Base-by-base conservation (phyloP, 768 basidiomycete species). In the Antrodiella citrinella region DNA sequence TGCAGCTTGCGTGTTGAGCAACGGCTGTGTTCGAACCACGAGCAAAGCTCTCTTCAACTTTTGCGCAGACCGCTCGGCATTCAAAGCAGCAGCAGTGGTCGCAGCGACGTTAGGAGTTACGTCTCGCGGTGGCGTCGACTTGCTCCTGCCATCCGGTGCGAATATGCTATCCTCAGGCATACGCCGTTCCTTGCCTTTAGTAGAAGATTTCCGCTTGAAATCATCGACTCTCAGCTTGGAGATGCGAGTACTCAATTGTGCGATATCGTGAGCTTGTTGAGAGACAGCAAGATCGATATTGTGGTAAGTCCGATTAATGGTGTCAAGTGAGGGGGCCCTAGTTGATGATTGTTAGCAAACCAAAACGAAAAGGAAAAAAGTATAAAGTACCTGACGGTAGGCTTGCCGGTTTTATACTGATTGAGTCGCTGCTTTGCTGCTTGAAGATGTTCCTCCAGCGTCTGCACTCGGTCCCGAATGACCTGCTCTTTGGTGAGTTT, bases 241-340 rank as follows among this genome's bases (percentile, higher is more conserved):
- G 18, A 86, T 64, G 26, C 82, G 76, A n/a, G 69, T 61, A 1
- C 73, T 65, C 25, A 90, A 72, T 1, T 64, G 60, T 2, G 72
- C 66, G 22, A 90, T 64, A 7, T 82, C 77, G 23, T 69, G 68
- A 1, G 71, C 68, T 63, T 86, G 82, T 55, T 84, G 80, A 35
- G 72, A 72, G 53, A 90, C 74, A 0, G 81, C 80, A 18, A 80
- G 62, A 49, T 91, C 86, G 57, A 96, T 90, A 63, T 94, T 93
- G 39, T 85, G 80, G 58, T 88, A 86, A 0, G 90, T 86, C 25
- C 89, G 78, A 57, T 86, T 82, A 62, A 95, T 78, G 1, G 86
- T 84, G 58, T 94, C 93, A 46, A 96, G 67, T 4, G 89, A 81
- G 1, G 92, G 91, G 4, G 90, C 76, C 55, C 91, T 94, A 59